A percentile compares a stretch with the other conserved stretches of the same genome.
Evolutionary conservation across 148 eudicot genomes (phyloP).

Genomic region (Cornus controversa): DNA sequence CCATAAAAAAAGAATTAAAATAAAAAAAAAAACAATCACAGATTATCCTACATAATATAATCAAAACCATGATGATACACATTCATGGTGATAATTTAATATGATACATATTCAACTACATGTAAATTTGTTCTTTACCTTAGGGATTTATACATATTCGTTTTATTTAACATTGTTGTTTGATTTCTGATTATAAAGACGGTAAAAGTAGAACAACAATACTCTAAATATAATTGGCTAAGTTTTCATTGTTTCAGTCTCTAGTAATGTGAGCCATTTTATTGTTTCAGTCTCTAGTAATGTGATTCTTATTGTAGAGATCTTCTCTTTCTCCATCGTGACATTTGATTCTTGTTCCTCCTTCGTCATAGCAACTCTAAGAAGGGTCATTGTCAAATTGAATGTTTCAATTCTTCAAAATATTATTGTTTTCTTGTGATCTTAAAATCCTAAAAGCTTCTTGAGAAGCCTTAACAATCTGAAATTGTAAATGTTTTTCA

Average conservation of each 20-base stretch:
- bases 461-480: conserved; percentile 11
- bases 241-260: background rate
- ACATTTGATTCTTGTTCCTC: conserved; percentile 21
- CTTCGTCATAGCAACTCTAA: conserved; percentile 10
- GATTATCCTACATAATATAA: background rate
- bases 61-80: too few relatives aligned
- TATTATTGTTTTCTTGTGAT: conserved; percentile 18
- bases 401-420: background rate
- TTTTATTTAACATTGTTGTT: background rate
- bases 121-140: too few relatives aligned
- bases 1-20: too few relatives aligned
- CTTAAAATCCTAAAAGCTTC: conserved; percentile 15
- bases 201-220: too few relatives aligned
- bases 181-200: too few relatives aligned
- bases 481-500: conserved; percentile 1
- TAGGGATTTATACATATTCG: too few relatives aligned
- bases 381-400: background rate
- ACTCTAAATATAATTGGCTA: background rate
- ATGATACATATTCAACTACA: background rate
- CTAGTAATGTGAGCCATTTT: too few relatives aligned
- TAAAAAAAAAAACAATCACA: background rate
- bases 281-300: too few relatives aligned
- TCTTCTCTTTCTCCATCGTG: conserved; percentile 26
- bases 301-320: background rate
- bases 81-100: too few relatives aligned